These are phyloP conservation scores for Rhodomyrtus psidioides DNA, from an alignment of 441 rosid genomes.

Conservation along the genomic window DNA sequence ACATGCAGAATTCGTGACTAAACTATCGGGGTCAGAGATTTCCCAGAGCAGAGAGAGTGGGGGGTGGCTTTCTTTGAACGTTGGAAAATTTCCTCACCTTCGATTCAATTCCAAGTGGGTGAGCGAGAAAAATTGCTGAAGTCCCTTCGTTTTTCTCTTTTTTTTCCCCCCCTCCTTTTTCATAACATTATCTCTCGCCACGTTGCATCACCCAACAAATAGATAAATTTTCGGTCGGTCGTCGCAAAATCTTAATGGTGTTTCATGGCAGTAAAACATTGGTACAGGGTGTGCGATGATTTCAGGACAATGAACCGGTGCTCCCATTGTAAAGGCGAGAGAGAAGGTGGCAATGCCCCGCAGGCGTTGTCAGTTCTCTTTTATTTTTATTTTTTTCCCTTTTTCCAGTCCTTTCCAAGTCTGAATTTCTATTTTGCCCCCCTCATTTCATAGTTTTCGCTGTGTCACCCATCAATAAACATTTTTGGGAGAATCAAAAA, in stretches of 20 bases:
- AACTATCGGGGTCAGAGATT: slow-evolving; percentile 79
- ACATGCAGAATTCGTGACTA: slow-evolving; percentile 87
- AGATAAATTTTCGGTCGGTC: not conserved
- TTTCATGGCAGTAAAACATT: not conserved
- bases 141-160: not conserved
- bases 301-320: not conserved
- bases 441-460: not conserved
- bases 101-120: not conserved
- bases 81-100: not conserved
- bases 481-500: not conserved
- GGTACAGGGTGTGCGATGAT: not conserved
- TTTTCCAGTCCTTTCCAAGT: not conserved
- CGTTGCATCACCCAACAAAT: not conserved
- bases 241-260: not conserved
- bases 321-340: not conserved
- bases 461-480: not conserved
- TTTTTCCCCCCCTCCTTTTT: not conserved
- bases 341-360: not conserved
- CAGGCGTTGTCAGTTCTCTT: not conserved
- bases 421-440: not conserved
- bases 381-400: not conserved
- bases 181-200: not conserved
- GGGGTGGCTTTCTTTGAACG: slow-evolving; percentile 1
- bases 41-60: slow-evolving; percentile 12
- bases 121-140: not conserved